These are phyloP conservation scores for Aspergillus carbonarius DNA, from an alignment of 2,329 filamentous ascomycete species.

Conservation along the genomic window DNA sequence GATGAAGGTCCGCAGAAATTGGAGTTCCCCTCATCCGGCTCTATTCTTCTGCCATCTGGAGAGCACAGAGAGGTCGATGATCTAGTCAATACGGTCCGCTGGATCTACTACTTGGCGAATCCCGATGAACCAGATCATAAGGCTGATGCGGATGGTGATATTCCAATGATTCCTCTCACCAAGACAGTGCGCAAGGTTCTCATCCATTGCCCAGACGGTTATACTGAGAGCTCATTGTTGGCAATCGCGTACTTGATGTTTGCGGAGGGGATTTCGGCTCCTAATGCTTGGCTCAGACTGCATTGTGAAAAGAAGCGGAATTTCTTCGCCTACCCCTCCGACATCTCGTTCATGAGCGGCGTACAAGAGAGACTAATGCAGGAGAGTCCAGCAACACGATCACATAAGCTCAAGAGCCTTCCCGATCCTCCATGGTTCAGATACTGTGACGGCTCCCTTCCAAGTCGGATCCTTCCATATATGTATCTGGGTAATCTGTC, in stretches of 20 bases:
- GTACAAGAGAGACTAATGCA: conserved; percentile 75
- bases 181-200: conserved; percentile 66
- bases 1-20: conserved; percentile 57
- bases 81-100: conserved; percentile 81
- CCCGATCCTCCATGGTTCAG: conserved; percentile 74
- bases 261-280: conserved; percentile 74
- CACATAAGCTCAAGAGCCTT: conserved; percentile 24
- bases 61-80: conserved; percentile 79
- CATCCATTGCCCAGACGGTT: conserved; percentile 92
- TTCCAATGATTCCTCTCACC: conserved; percentile 48
- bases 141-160: conserved; percentile 56
- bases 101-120: conserved; percentile 83
- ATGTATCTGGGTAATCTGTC: conserved; percentile 94
- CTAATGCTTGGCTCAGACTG: conserved; percentile 82
- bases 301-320: conserved; percentile 81
- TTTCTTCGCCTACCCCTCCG: conserved; percentile 93
- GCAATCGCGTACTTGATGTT: conserved; percentile 93
- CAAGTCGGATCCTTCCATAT: conserved; percentile 84
- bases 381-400: conserved; percentile 35
- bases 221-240: conserved; percentile 89
- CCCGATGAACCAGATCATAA: conserved; percentile 46
- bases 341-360: conserved; percentile 76
- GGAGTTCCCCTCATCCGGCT: conserved; percentile 93
- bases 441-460: conserved; percentile 83
- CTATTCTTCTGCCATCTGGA: conserved; percentile 80